Conservation (phyloP, 1,284 basidiomycete species). For the Irpex lacteus region DNA sequence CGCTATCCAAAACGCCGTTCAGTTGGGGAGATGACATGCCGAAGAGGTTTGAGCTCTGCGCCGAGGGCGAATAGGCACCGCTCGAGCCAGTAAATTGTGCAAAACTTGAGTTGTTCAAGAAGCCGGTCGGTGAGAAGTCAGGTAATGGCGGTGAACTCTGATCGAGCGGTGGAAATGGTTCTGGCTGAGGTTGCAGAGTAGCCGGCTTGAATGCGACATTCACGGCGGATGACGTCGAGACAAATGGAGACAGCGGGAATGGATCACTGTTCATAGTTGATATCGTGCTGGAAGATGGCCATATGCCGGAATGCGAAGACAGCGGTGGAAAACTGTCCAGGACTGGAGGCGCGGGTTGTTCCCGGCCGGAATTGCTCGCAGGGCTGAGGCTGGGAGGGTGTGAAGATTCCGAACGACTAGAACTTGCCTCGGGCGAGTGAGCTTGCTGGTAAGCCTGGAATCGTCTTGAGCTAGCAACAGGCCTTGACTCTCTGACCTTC, state of each 20-base stretch:
- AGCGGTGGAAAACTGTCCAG: conserved; percentile 50
- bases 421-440: neutral
- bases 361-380: conserved; percentile 44
- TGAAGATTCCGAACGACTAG: conserved; percentile 12
- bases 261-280: neutral
- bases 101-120: neutral
- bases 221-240: neutral
- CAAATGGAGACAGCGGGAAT: neutral
- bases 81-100: neutral
- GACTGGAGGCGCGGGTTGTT: neutral
- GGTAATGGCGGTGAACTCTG: neutral
- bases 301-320: conserved; percentile 18
- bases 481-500: neutral
- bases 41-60: neutral
- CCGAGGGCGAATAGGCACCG: conserved; percentile 7
- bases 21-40: neutral
- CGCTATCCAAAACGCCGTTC: conserved; percentile 14
- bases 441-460: conserved; percentile 1
- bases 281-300: conserved; percentile 6
- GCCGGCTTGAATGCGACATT: neutral
- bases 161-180: neutral
- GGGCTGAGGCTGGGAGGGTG: conserved; percentile 51
- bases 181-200: neutral
- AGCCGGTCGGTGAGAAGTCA: neutral
- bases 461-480: conserved; percentile 11